Percentiles rank a stretch among this genome's conserved stretches.
phyloP scores from a whole-genome alignment of 805 yeast genomes.

The Barnettozyma populi region DNA sequence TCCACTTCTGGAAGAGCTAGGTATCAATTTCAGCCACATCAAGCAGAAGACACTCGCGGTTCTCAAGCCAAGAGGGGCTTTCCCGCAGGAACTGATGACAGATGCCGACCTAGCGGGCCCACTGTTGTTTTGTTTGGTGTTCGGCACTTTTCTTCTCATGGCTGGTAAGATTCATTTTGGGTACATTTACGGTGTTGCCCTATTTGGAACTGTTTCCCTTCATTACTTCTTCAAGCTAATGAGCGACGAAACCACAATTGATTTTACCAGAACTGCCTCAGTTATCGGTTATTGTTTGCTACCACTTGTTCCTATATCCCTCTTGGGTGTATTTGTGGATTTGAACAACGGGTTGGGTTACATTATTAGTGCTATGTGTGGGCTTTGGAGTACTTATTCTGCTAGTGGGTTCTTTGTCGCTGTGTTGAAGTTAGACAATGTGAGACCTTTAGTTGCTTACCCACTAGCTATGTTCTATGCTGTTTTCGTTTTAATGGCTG shows the following conservation, averaged over 20 bases:
- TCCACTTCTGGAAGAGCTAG: slow-evolving; percentile 85
- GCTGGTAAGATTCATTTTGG: slow-evolving; percentile 97
- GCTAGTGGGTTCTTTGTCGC: slow-evolving; percentile 91
- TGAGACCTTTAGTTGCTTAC: slow-evolving; percentile 86
- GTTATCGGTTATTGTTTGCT: slow-evolving; percentile 91
- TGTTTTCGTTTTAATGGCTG: slow-evolving; percentile 93
- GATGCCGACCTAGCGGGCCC: slow-evolving; percentile 97
- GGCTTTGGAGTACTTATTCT: slow-evolving; percentile 87
- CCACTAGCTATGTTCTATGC: slow-evolving; percentile 89
- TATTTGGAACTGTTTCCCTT: slow-evolving; percentile 81
- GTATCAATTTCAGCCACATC: slow-evolving; percentile 87
- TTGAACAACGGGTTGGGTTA: slow-evolving; percentile 77
- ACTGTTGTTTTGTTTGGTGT: slow-evolving; percentile 75
- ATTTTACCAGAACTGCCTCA: slow-evolving; percentile 70
- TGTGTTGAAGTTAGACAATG: slow-evolving; percentile 75
- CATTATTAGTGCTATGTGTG: slow-evolving; percentile 55
- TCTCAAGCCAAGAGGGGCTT: slow-evolving; percentile 60
- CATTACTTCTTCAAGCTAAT: slow-evolving; percentile 83
- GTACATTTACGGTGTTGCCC: slow-evolving; percentile 91
- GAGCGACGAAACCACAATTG: slow-evolving; percentile 56
- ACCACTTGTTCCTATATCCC: slow-evolving; percentile 75
- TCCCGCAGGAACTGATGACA: slow-evolving; percentile 70
- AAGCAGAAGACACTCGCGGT: slow-evolving; percentile 81
- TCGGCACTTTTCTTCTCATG: slow-evolving; percentile 75
- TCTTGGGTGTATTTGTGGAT: slow-evolving; percentile 55